These are phyloP conservation scores for Kalmusia sp. DNA, from an alignment of 2,329 filamentous ascomycete genomes.

Conservation along the genomic window DNA sequence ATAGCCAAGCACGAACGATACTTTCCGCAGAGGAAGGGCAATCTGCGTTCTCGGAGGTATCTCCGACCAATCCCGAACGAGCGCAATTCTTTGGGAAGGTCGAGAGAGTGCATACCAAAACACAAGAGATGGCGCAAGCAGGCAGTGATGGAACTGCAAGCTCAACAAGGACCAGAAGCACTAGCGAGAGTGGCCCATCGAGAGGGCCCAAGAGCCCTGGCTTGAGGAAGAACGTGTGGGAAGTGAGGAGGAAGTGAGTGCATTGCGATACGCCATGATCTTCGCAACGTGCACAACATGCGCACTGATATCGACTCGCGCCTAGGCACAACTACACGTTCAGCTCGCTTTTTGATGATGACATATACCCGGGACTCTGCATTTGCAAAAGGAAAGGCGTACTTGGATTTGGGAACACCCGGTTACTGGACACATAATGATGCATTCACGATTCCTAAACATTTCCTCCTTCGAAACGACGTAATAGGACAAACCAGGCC, in stretches of 20 bases:
- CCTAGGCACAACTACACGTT: too few relatives aligned
- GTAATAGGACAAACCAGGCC: too few relatives aligned
- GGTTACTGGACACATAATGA: neutral
- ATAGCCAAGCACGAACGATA: slow-evolving; percentile 29
- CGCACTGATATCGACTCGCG: neutral
- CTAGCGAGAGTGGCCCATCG: slow-evolving; percentile 2
- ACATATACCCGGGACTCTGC: slow-evolving; percentile 1
- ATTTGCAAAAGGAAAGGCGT: neutral
- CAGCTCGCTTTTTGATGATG: neutral
- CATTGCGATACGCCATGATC: neutral
- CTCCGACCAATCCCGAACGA: slow-evolving; percentile 12
- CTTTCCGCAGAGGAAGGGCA: slow-evolving; percentile 15
- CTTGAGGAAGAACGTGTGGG: slow-evolving; percentile 40
- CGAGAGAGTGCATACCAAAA: slow-evolving; percentile 19
- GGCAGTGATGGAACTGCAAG: slow-evolving; percentile 1
- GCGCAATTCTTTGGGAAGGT: slow-evolving; percentile 30
- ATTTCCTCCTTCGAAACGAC: too few relatives aligned
- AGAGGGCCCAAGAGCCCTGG: slow-evolving; percentile 16
- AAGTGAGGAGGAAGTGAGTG: slow-evolving; percentile 30
- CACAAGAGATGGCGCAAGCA: slow-evolving; percentile 14
- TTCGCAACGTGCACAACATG: neutral
- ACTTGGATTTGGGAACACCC: neutral
- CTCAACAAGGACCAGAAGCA: neutral
- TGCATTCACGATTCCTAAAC: neutral
- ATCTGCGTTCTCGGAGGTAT: slow-evolving; percentile 5